Conservation (phyloP, 2,329 filamentous ascomycete genomes). For the Penicillium sp. region DNA sequence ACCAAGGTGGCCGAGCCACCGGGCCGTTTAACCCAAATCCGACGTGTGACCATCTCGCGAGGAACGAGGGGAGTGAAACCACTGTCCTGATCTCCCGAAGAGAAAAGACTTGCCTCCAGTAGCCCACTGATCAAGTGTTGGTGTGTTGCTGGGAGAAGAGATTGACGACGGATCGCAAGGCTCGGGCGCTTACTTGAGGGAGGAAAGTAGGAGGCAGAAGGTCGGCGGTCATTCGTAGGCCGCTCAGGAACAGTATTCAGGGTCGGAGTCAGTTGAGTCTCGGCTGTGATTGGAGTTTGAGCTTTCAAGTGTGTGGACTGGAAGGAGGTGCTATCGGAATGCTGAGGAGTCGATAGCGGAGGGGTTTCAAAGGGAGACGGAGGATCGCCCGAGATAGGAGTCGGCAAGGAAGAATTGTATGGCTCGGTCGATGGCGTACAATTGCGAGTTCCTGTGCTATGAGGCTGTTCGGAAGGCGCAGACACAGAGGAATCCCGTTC, state of each 20-base stretch:
- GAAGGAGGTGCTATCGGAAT: conserved; percentile 24
- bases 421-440: conserved; percentile 20
- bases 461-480: conserved; percentile 14
- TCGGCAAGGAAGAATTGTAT: conserved; percentile 24
- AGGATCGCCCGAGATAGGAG: conserved; percentile 24
- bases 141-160: conserved; percentile 41
- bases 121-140: conserved; percentile 41
- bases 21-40: conserved; percentile 92
- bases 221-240: conserved; percentile 13
- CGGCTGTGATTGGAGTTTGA: conserved; percentile 18
- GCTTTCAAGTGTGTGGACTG: conserved; percentile 20
- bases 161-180: conserved; percentile 40
- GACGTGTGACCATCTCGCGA: conserved; percentile 53
- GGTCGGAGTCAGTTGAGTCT: conserved; percentile 27
- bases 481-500: conserved; percentile 10
- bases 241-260: conserved; percentile 33
- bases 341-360: conserved; percentile 23
- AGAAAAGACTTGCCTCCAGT: conserved; percentile 29
- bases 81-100: conserved; percentile 25
- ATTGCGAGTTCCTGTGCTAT: conserved; percentile 9
- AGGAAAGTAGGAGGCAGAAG: conserved; percentile 16
- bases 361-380: conserved; percentile 22
- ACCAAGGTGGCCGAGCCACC: conserved; percentile 84
- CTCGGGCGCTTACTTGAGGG: conserved; percentile 34
- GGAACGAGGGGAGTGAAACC: conserved; percentile 20